Percentiles rank a stretch among this genome's conserved stretches.
Evolutionary conservation across 805 yeast genomes (phyloP).

Genomic region (Candida methanosorbosa): DNA sequence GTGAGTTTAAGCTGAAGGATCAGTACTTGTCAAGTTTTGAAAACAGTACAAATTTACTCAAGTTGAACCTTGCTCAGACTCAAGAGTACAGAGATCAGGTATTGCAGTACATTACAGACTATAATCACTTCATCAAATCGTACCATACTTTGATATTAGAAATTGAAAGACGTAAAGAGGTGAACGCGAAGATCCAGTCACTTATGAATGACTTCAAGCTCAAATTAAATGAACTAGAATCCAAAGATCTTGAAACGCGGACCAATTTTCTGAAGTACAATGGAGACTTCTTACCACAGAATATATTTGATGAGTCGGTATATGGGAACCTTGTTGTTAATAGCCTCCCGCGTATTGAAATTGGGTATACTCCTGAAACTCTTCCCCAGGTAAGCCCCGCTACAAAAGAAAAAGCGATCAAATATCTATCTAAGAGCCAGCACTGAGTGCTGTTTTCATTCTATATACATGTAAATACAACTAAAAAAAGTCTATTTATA

Average conservation of each 20-base stretch:
- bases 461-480: too few species aligned
- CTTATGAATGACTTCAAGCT: slow-evolving; percentile 33
- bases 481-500: slow-evolving; percentile 35
- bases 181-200: slow-evolving; percentile 30
- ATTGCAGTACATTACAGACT: slow-evolving; percentile 31
- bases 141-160: slow-evolving; percentile 47
- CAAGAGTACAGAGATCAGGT: slow-evolving; percentile 9
- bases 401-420: slow-evolving; percentile 10
- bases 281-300: slow-evolving; percentile 48
- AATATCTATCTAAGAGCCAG: too few species aligned
- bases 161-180: slow-evolving; percentile 36
- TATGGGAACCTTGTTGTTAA: slow-evolving; percentile 10
- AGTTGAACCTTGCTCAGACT: slow-evolving; percentile 5
- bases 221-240: slow-evolving; percentile 28
- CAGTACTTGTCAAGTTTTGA: slow-evolving; percentile 11
- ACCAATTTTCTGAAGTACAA: slow-evolving; percentile 33
- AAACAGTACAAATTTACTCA: slow-evolving; percentile 6
- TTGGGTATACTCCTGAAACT: slow-evolving; percentile 12
- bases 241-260: slow-evolving; percentile 36
- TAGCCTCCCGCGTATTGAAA: slow-evolving; percentile 13
- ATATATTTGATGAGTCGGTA: slow-evolving; percentile 13
- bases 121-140: slow-evolving; percentile 38
- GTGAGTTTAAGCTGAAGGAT: slow-evolving; percentile 16
- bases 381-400: slow-evolving; percentile 13
- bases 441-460: too few species aligned